Evolutionary conservation across 1,139 yeast genomes (phyloP), one percentile per base, ranked within the genome.

Genomic region (Debaryomyces singareniensis): DNA sequence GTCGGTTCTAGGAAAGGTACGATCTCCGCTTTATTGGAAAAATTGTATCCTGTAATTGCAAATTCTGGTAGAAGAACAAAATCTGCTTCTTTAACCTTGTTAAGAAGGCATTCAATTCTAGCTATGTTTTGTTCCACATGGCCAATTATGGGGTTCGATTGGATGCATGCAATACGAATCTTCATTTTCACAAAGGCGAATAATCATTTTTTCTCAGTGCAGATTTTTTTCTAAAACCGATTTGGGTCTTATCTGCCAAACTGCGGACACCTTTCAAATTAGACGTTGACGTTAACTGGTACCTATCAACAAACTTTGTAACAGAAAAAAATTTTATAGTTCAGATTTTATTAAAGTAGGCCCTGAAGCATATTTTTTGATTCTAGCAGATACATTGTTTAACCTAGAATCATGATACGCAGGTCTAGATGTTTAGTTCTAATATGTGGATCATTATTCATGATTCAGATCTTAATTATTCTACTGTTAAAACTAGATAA

Each of bases 31-130:
- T 61, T 52, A 10, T 67, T 56, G 11, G 56, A 49, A 53, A 79
- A 86, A 45, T 81, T 82, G 53, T 87, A 89, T 1, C 96, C 96
- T 0, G 95, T 82, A 15, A 89, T 58, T 0, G 95, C 89, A 33
- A 87, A 57, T 47, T 89, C 96, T 0, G 96, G 95, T 11, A 89
- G 64, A 2, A 89, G 71, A 5, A 87, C 53, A 15, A 87, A 43
- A 48, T 85, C 87, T 1, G 75, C 66, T 12, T 27, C 25, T n/a
- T 44, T 39, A 11, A 38, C 41, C 21, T 38, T 32, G 5, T 55
- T 55, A 12, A 72, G 47, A 18, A 76, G 49, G n/a, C 39, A 31
- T 13, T 56, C 49, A 7, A 83, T 77, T 28, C 70, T 62, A 5
- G 55, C 49, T 5, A 71, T 61, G 44, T 83, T 84, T 25, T 65